phyloP scores from a whole-genome alignment of 2,329 filamentous ascomycete genomes.

The Penicillium olsonii region DNA sequence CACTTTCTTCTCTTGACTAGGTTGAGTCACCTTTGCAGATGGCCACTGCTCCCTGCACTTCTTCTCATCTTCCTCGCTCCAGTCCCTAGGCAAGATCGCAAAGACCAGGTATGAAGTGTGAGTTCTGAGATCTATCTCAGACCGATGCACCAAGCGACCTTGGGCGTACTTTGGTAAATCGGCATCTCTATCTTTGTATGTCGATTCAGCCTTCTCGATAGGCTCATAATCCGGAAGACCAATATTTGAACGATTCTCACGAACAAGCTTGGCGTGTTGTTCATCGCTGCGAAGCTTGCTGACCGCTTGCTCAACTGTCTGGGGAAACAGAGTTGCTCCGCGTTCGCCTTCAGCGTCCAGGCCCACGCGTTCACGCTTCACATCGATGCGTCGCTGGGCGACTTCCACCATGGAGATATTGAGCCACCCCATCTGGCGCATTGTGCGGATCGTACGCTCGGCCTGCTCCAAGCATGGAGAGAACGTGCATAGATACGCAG shows the following conservation, averaged over 20 bases:
- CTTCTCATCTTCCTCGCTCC: constrained; percentile 79
- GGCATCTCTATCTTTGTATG: constrained; percentile 33
- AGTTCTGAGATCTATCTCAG: constrained; percentile 87
- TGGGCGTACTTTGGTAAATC: constrained; percentile 64
- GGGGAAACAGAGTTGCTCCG: constrained; percentile 66
- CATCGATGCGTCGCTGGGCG: constrained; percentile 73
- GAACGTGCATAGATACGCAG: constrained; percentile 86
- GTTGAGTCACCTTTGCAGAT: constrained; percentile 53
- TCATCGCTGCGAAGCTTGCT: constrained; percentile 73
- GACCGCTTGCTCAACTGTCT: constrained; percentile 76
- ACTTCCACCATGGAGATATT: constrained; percentile 95
- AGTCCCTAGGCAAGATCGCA: constrained; percentile 81
- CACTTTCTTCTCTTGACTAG: constrained; percentile 29
- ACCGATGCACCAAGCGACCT: constrained; percentile 75
- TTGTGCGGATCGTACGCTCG: constrained; percentile 75
- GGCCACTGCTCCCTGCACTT: constrained; percentile 66
- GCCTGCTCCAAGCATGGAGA: constrained; percentile 97
- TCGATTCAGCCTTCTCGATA: constrained; percentile 17
- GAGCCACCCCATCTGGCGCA: constrained; percentile 83
- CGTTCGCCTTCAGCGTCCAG: constrained; percentile 66
- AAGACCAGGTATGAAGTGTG: constrained; percentile 98
- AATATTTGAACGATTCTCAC: constrained; percentile 41
- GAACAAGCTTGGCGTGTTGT: constrained; percentile 65
- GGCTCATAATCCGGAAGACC: constrained; percentile 21
- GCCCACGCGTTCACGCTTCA: constrained; percentile 78